A percentile compares a stretch with the other conserved stretches of the same genome.
These are phyloP conservation scores for Leccinellum albellum DNA, from an alignment of 768 basidiomycete genomes.

Conservation along the genomic window DNA sequence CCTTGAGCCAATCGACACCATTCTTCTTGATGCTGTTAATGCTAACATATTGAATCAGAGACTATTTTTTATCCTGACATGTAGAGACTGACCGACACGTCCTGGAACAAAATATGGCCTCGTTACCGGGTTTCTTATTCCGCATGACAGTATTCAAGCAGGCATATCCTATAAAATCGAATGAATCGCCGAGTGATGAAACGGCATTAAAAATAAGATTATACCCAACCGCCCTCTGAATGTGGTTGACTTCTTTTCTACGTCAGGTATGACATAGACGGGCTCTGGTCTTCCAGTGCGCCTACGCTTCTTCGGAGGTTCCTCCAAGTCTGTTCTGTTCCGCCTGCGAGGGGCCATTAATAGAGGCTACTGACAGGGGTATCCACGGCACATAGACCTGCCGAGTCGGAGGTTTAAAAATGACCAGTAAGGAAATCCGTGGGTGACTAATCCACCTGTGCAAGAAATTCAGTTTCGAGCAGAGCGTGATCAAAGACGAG, in stretches of 20 bases:
- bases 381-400: not conserved
- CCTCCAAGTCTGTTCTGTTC: slow-evolving; percentile 10
- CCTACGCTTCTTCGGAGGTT: slow-evolving; percentile 25
- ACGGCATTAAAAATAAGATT: not conserved
- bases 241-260: slow-evolving; percentile 59
- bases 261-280: slow-evolving; percentile 67
- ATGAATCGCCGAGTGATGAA: slow-evolving; percentile 1
- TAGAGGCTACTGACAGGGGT: not conserved
- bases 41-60: slow-evolving; percentile 31
- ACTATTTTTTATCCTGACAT: not conserved
- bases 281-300: slow-evolving; percentile 41
- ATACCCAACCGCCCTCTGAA: slow-evolving; percentile 65
- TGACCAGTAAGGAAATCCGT: not conserved
- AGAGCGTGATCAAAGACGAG: too few species aligned
- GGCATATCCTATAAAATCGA: slow-evolving; percentile 53
- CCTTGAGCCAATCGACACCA: slow-evolving; percentile 78
- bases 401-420: slow-evolving; percentile 21
- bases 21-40: slow-evolving; percentile 77
- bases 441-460: slow-evolving; percentile 2
- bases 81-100: slow-evolving; percentile 48
- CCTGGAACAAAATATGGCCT: slow-evolving; percentile 72
- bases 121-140: slow-evolving; percentile 58
- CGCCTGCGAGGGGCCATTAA: not conserved
- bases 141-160: slow-evolving; percentile 84
- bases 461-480: too few species aligned